Conservation (phyloP, 805 yeast species). For the Wickerhamiella sergipiensis region DNA sequence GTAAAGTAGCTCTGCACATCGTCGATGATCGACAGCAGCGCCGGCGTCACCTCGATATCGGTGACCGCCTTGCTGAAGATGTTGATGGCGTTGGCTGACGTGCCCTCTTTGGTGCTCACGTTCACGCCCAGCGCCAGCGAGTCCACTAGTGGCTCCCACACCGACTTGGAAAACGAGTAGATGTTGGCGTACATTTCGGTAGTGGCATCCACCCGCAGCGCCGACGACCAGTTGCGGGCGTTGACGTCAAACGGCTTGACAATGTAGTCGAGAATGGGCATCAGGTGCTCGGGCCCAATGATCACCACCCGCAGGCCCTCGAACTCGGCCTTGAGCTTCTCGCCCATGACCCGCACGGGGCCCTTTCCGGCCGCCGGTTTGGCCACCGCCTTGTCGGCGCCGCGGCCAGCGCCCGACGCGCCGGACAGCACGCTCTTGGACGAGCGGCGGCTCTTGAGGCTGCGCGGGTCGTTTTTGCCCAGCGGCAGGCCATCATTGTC, state of each 20-base stretch:
- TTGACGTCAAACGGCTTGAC: slow-evolving; percentile 52
- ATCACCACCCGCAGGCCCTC: slow-evolving; percentile 71
- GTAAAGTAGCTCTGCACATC: slow-evolving; percentile 42
- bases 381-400: background rate
- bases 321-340: slow-evolving; percentile 47
- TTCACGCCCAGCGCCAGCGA: slow-evolving; percentile 72
- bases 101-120: slow-evolving; percentile 35
- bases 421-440: slow-evolving; percentile 1
- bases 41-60: slow-evolving; percentile 68
- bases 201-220: slow-evolving; percentile 52
- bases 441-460: slow-evolving; percentile 8
- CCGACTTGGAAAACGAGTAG: slow-evolving; percentile 76
- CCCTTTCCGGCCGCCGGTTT: too few relatives aligned
- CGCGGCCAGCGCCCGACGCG: too few relatives aligned
- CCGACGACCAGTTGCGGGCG: slow-evolving; percentile 79
- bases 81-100: slow-evolving; percentile 43
- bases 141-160: slow-evolving; percentile 92
- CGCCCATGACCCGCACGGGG: slow-evolving; percentile 33
- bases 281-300: slow-evolving; percentile 82
- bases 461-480: background rate
- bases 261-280: slow-evolving; percentile 72
- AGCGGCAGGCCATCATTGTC: slow-evolving; percentile 4
- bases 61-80: slow-evolving; percentile 63
- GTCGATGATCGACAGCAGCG: slow-evolving; percentile 63
- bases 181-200: slow-evolving; percentile 58